Evolutionary conservation across 2,329 filamentous ascomycete genomes (phyloP), one percentile per base, ranked within the genome.

Genomic region (Fusarium chaquense): DNA sequence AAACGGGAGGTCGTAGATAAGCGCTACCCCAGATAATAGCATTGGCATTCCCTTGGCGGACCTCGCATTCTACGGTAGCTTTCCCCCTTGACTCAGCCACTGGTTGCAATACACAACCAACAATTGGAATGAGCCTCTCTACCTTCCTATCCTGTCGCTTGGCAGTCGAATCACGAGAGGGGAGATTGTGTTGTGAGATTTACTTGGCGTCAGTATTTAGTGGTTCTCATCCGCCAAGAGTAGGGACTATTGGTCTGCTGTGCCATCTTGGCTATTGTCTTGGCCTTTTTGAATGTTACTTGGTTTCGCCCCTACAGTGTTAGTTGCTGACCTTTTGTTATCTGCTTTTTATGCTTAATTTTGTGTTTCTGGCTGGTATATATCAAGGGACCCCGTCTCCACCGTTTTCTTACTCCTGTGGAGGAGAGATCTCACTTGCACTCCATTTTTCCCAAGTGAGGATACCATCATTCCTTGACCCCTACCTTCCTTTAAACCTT

Each of bases 81-180:
- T 40, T 20, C 3, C 5, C 12, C 20, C 24, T 26, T 41, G 40
- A 44, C 41, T 44, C 41, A 44, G 22, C 41, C 41, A 18, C 24
- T n/a, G 15, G n/a, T 20, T 20, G n/a, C 28, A 46, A 32, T 30
- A 35, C 3, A 8, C 33, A 15, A 18, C 33, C 6, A 35, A 5
- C 26, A 30, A 20, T 32, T 20, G 32, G 47, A 50, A 24, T 36
- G 47, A 22, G 15, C 15, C 6, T 36, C 11, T 30, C 9, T 41
- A 52, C 66, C 66, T 69, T 62, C 66, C 67, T 33, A 33, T 67
- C 53, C 13, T 49, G 67, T 62, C 24, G n/a, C 69, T 71, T 71
- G 69, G 69, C 69, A 33, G 43, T 22, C 5, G 20, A 57, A 62
- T 66, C 61, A 69, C 65, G 54, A 69, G 69, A 63, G 46, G 59